A percentile compares a stretch with the other conserved stretches of the same genome.
Evolutionary conservation across 2,329 filamentous ascomycete genomes (phyloP).

Genomic region (Aspergillus amoenus): DNA sequence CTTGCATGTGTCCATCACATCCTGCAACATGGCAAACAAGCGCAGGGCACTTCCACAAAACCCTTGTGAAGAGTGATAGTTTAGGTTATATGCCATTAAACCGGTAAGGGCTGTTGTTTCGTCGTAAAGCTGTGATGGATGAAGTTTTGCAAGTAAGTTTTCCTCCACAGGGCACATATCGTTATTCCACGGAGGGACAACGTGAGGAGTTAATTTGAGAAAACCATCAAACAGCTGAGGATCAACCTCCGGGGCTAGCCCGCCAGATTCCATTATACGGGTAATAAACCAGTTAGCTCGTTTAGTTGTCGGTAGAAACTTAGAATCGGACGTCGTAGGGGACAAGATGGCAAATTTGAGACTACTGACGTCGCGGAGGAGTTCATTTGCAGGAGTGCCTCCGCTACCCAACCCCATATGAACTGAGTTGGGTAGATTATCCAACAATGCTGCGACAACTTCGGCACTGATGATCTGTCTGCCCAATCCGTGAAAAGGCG

Average conservation of each 20-base stretch:
- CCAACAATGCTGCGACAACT: conserved; percentile 56
- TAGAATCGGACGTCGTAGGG: conserved; percentile 16
- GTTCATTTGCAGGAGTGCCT: conserved; percentile 32
- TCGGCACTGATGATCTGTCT: conserved; percentile 57
- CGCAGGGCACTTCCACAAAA: conserved; percentile 30
- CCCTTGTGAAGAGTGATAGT: conserved; percentile 23
- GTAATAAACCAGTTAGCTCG: conserved; percentile 42
- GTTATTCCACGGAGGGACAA: conserved; percentile 35
- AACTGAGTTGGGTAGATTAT: conserved; percentile 50
- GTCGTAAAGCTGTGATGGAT: conserved; percentile 31
- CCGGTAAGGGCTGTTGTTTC: conserved; percentile 34
- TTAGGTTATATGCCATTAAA: conserved; percentile 34
- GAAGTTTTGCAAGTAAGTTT: conserved; percentile 22
- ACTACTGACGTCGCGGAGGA: conserved; percentile 20
- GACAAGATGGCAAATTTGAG: conserved; percentile 19
- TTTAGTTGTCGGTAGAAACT: conserved; percentile 29
- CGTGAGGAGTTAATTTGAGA: conserved; percentile 31
- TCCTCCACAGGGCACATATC: conserved; percentile 18
- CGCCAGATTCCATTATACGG: conserved; percentile 53
- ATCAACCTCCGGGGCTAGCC: conserved; percentile 45
- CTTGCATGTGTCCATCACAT: conserved; percentile 37
- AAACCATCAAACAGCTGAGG: conserved; percentile 45
- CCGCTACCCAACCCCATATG: conserved; percentile 41
- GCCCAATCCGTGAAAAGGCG: conserved; percentile 42
- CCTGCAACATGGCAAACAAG: conserved; percentile 33